A percentile compares a stretch with the other conserved stretches of the same genome.
Evolutionary conservation across 1,284 basidiomycete species (phyloP).

Genomic region (Pascua guehoae): DNA sequence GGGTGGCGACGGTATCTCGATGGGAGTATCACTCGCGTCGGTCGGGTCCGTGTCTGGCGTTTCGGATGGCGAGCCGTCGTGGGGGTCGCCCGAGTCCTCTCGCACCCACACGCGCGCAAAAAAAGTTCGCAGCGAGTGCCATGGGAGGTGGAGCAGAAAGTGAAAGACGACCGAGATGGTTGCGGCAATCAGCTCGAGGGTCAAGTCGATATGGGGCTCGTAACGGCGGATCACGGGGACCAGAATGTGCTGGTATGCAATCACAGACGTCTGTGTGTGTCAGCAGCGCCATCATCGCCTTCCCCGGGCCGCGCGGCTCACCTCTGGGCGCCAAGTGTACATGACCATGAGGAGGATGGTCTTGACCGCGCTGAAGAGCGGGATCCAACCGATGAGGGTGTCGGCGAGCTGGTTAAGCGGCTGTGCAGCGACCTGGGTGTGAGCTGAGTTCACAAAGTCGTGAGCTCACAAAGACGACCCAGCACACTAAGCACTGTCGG

Average conservation of each 20-base stretch:
- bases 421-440: slow-evolving; percentile 20
- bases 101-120: no score
- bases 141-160: slow-evolving; percentile 12
- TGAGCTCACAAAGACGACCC: slow-evolving; percentile 34
- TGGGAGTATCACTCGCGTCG: no score
- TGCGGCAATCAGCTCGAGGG: slow-evolving; percentile 26
- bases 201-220: slow-evolving; percentile 39
- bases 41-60: no score
- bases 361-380: slow-evolving; percentile 34
- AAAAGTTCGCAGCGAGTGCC: background rate
- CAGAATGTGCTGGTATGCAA: slow-evolving; percentile 24
- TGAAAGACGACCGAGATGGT: slow-evolving; percentile 18
- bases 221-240: slow-evolving; percentile 24
- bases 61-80: no score
- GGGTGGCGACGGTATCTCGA: no score
- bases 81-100: no score
- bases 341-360: slow-evolving; percentile 18
- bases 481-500: slow-evolving; percentile 27
- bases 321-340: slow-evolving; percentile 24
- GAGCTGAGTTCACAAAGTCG: background rate
- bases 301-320: slow-evolving; percentile 8
- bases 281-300: background rate
- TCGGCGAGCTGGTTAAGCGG: slow-evolving; percentile 14
- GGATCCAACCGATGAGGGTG: slow-evolving; percentile 31
- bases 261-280: slow-evolving; percentile 22